Evolutionary conservation across 2,329 filamentous ascomycete species (phyloP).

Genomic region (Dothideomycetidae sp.): DNA sequence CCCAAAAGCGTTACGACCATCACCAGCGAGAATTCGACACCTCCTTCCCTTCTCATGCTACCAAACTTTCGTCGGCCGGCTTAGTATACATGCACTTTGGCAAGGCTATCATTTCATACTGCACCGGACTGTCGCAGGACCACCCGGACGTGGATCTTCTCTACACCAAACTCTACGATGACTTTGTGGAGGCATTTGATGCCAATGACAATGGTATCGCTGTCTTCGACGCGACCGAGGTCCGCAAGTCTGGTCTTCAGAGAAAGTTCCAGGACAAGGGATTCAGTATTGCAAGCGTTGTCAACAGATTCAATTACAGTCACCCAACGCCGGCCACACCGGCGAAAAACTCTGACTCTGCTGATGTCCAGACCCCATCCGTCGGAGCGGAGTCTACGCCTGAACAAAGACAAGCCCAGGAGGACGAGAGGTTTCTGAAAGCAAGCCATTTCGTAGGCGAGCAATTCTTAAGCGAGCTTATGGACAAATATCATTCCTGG

Average conservation of each 20-base stretch:
- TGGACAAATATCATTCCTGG: conserved; percentile 65
- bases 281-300: conserved; percentile 72
- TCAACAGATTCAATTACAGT: conserved; percentile 68
- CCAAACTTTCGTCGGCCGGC: conserved; percentile 86
- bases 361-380: conserved; percentile 7
- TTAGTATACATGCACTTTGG: conserved; percentile 96
- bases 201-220: conserved; percentile 95
- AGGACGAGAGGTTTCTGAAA: conserved; percentile 64
- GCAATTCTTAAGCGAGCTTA: conserved; percentile 69
- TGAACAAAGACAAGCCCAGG: conserved; percentile 46
- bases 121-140: conserved; percentile 46
- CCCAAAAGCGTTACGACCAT: conserved; percentile 75
- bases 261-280: conserved; percentile 74
- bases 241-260: conserved; percentile 56
- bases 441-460: conserved; percentile 78
- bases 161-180: conserved; percentile 79
- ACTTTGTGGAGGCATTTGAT: conserved; percentile 90
- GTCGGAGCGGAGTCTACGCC: conserved; percentile 15
- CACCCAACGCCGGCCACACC: conserved; percentile 26
- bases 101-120: conserved; percentile 59
- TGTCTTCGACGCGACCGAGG: conserved; percentile 56
- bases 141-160: conserved; percentile 57
- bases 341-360: conserved; percentile 11
- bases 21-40: conserved; percentile 85
- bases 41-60: conserved; percentile 68